Evolutionary conservation across 176 grass and related monocot genomes (phyloP).

Genomic region (Rhynchospora breviuscula): DNA sequence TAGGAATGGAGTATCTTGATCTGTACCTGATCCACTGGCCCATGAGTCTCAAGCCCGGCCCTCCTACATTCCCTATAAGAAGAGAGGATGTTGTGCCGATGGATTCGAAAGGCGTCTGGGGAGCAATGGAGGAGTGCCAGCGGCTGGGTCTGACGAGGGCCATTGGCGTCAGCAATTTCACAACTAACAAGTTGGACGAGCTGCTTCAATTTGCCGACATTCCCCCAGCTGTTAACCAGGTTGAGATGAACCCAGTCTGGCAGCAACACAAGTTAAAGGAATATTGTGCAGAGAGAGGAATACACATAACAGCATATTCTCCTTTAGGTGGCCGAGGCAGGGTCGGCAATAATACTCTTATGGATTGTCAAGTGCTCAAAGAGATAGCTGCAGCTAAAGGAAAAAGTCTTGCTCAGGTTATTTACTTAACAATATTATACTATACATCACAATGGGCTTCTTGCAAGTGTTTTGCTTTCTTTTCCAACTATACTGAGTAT

Average conservation of each 20-base stretch:
- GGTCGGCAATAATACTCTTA: background rate
- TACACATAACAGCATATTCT: constrained; percentile 13
- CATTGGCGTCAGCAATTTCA: constrained; percentile 71
- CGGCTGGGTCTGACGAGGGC: constrained; percentile 38
- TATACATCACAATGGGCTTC: background rate
- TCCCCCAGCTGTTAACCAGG: constrained; percentile 51
- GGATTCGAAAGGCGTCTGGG: constrained; percentile 49
- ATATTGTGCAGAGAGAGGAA: background rate
- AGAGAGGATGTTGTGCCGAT: constrained; percentile 32
- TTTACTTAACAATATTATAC: background rate
- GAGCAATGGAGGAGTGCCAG: constrained; percentile 59
- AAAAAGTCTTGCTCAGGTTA: constrained; percentile 10
- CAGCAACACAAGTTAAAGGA: background rate
- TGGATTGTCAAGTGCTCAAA: constrained; percentile 24
- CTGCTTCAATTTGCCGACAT: constrained; percentile 26
- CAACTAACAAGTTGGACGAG: constrained; percentile 34
- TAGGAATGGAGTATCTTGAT: constrained; percentile 59
- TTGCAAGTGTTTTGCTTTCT: background rate
- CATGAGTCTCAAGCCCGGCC: constrained; percentile 28
- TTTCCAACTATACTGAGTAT: background rate
- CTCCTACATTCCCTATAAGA: background rate
- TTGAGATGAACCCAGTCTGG: background rate
- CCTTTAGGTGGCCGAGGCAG: background rate
- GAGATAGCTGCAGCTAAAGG: constrained; percentile 12
- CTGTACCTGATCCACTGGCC: constrained; percentile 68